Base-by-base conservation (phyloP, 306 rosid species). In the Gillenia trifoliata region DNA sequence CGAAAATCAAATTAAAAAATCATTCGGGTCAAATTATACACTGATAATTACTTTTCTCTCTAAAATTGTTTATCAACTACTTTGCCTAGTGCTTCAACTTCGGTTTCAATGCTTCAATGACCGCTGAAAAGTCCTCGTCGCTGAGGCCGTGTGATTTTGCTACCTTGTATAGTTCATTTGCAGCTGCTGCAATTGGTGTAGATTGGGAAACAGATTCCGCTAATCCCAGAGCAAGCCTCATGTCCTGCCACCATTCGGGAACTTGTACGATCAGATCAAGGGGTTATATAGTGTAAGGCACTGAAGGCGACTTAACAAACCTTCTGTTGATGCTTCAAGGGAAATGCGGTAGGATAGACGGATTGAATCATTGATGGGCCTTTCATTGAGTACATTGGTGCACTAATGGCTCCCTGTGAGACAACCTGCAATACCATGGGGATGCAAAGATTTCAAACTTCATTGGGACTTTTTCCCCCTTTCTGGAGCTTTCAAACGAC, bases 311-410 rank as follows among this genome's bases (percentile, higher is more conserved):
- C 20, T 72, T 45, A 28, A 77, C 87, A 62, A 50, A 90, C 98
- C 96, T 94, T 94, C 85, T 94, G 98, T 79, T 91, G 98, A 81
- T 94, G 98, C 87, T 94, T 94, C 63, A 94, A 77, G 67, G 98
- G 97, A 71, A 94, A 94, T 15, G 97, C 96, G 4, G 98, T 87
- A 4, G 98, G 97, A 47, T 91, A 91, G 33, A 70, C 70, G 4
- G 98, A 91, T 52, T 92, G 84, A 81, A 94, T 86, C 98, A 94
- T 94, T 62, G 96, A 85, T 28, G 96, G 96, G 61, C 99, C 99
- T 85, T 92, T 94, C 31, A 61, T 79, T 33, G 88, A 79, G 89
- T 86, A 91, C 98, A 94, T 94, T 64, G 97, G 98, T 64, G 96
- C 87, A 77, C 83, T 94, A 36, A 94, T 94, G 61, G 98, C 98